Base-by-base conservation (phyloP, 2,329 filamentous ascomycete species). In the Beauveria bassiana region DNA sequence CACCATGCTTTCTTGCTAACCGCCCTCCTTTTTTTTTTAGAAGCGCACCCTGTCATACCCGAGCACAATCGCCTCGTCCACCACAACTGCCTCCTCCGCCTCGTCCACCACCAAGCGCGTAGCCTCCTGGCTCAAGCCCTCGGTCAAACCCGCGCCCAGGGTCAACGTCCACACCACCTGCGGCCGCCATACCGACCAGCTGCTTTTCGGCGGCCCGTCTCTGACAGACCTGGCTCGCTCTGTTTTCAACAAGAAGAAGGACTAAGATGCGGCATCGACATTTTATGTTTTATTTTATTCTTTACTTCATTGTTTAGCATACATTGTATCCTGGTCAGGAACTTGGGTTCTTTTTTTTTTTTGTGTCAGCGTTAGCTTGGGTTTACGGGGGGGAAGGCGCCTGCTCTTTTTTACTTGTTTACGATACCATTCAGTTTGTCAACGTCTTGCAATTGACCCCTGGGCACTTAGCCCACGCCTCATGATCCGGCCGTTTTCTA, bases 131-230 rank as follows among this genome's bases (percentile, higher is more conserved):
- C 59, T 61, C 34, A 61, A 55, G 34, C 65, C 65, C 58, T 70
- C 70, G 61, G 65, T 74, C 65, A 74, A 71, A 66, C 66, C 75
- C 8, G 68, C 73, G n/a, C 75, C 73, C 22, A 75, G 73, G 9
- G 75, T 78, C 65, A 84, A 84, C 64, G 75, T 79, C 47, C 77
- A 82, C 70, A 83, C 80, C 42, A 79, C 81, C 62, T 84, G 81
- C 64, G 81, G 81, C 16, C 75, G 81, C 16, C 81, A 84, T 69
- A 79, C 79, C 45, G 76, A 82, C 65, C 79, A 83, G 66, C 81
- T 77, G 62, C 71, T 84, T 16, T 80, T 84, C 63, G 73, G 79
- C 40, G 81, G 81, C 1, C 77, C 76, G 47, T 80, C 76, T 2
- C 67, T 81, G 24, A 69, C 73, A 8, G 77, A 78, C 50, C 68